Evolutionary conservation across 1,139 yeast species (phyloP), one percentile per base, ranked within the genome.

Genomic region (Saccharomyces uvarum): DNA sequence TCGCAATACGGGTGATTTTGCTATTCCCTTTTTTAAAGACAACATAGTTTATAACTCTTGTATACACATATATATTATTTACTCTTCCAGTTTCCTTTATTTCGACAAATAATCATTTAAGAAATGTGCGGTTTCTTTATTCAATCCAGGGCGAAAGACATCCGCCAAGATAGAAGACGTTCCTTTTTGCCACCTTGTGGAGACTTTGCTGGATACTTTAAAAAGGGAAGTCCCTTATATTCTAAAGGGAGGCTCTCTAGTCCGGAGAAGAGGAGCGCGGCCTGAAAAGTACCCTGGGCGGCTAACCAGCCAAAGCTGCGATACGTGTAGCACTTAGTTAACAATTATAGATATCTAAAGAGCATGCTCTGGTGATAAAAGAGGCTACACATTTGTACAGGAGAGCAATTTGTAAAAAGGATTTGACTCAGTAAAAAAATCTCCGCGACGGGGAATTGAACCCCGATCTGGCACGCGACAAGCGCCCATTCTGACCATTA

Each of bases 401-500:
- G n/a, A n/a, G n/a, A n/a, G n/a, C n/a, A n/a, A n/a, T n/a, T n/a
- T n/a, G 16, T 16, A 21, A 21, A 21, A 21, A 21, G 24, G 24
- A 21, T 21, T 21, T 21, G 24, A 21, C 4, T 16, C 16, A 16
- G 16, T 27, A 60, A 56, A 61, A 61, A 61, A 56, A 56, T 54
- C 71, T 68, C 71, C 71, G 70, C 70, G 70, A 68, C 70, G 70
- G 70, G 71, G 71, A 68, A 68, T 68, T 66, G 71, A 68, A 67
- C 70, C 71, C 71, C 70, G 70, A 67, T 68, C 71, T 65, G 67
- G 70, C 69, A 65, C 71, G 71, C 70, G 71, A 67, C 71, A 68
- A 68, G 70, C 70, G 69, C 70, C 69, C 65, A 68, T 67, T 67
- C 71, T 68, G 58, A 67, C 71, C 71, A 67, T 67, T 68, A 68